These are phyloP conservation scores for Fusarium secorum DNA, from an alignment of 2,329 filamentous ascomycete species.

Conservation along the genomic window DNA sequence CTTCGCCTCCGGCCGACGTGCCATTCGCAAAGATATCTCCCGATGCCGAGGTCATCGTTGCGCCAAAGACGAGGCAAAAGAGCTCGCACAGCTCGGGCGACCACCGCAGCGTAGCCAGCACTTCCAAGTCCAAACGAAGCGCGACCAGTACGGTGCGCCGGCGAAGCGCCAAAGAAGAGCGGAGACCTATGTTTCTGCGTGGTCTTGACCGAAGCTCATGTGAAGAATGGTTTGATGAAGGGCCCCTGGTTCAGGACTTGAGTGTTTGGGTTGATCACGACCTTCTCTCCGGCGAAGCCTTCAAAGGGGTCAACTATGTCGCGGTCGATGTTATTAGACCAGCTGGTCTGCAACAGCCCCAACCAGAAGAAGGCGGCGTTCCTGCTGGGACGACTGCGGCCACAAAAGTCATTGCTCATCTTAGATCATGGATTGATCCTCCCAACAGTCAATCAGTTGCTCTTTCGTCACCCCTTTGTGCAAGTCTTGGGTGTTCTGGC, in stretches of 20 bases:
- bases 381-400: constrained; percentile 53
- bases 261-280: constrained; percentile 88
- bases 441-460: constrained; percentile 83
- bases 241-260: constrained; percentile 64
- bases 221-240: constrained; percentile 80
- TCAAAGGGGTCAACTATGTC: constrained; percentile 80
- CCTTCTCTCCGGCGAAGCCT: constrained; percentile 72
- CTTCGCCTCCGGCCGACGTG: constrained; percentile 70
- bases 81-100: constrained; percentile 72
- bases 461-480: constrained; percentile 79
- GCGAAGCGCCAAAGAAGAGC: constrained; percentile 67
- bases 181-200: constrained; percentile 77
- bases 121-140: constrained; percentile 79
- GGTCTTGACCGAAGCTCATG: constrained; percentile 76
- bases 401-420: constrained; percentile 75
- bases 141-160: constrained; percentile 76
- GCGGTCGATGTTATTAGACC: constrained; percentile 88
- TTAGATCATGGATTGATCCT: constrained; percentile 84
- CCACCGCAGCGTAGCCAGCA: constrained; percentile 80
- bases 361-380: constrained; percentile 71
- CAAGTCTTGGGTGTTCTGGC: constrained; percentile 72
- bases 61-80: constrained; percentile 86
- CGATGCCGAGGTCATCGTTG: constrained; percentile 96
- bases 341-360: constrained; percentile 75
- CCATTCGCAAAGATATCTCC: constrained; percentile 92